Percentiles rank a stretch among this genome's conserved stretches.
Conservation (phyloP, 2,329 filamentous ascomycete species). For the Curvularia verruculosa region DNA sequence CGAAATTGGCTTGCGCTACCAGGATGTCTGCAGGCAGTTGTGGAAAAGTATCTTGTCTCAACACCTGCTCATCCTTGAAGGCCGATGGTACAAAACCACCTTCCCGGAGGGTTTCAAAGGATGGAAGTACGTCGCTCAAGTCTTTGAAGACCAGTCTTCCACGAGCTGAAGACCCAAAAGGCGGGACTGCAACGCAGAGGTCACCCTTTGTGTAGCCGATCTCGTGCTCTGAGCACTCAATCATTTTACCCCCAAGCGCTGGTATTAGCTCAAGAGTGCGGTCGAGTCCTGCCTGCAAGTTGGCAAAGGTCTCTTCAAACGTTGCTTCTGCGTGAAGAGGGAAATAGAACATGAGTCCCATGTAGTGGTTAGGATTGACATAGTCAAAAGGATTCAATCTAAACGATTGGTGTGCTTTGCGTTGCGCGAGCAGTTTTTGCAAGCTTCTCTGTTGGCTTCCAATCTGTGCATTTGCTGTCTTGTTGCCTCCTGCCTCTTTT, state of each 20-base stretch:
- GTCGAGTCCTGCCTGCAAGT: slow-evolving; percentile 45
- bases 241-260: slow-evolving; percentile 47
- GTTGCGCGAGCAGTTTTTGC: slow-evolving; percentile 16
- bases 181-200: slow-evolving; percentile 26
- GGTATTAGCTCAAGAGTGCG: slow-evolving; percentile 48
- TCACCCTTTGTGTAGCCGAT: slow-evolving; percentile 39
- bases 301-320: slow-evolving; percentile 40
- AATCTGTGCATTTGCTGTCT: neutral
- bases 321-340: slow-evolving; percentile 32
- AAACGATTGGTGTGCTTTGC: slow-evolving; percentile 37
- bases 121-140: slow-evolving; percentile 23
- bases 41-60: slow-evolving; percentile 23
- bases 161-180: slow-evolving; percentile 7
- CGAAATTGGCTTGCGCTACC: slow-evolving; percentile 38
- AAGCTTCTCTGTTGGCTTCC: slow-evolving; percentile 5
- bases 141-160: slow-evolving; percentile 27
- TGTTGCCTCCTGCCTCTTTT: neutral
- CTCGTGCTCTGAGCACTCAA: slow-evolving; percentile 35
- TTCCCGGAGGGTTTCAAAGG: slow-evolving; percentile 23
- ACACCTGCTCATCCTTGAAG: slow-evolving; percentile 24
- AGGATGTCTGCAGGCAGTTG: slow-evolving; percentile 29
- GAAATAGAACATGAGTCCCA: slow-evolving; percentile 48
- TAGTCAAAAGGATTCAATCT: slow-evolving; percentile 44
- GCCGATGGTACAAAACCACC: slow-evolving; percentile 25
- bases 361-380: slow-evolving; percentile 22